Base-by-base conservation (phyloP, 192 early-diverging fungal genomes). In the Chytriomyces hyalinus region DNA sequence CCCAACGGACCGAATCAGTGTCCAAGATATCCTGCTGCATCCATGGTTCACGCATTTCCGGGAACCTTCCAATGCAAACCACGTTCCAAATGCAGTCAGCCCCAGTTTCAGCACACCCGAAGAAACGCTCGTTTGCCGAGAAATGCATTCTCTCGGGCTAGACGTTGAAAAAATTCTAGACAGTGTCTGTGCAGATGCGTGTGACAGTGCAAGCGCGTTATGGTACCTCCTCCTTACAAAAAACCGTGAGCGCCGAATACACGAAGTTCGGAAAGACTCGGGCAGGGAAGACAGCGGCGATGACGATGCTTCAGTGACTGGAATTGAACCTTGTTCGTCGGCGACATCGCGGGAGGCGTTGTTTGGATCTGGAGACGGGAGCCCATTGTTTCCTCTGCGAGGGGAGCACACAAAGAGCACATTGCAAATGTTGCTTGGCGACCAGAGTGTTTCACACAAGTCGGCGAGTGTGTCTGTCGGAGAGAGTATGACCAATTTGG, bases 161-260 rank as follows among this genome's bases (percentile, higher is more conserved):
- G 88, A 93, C 72, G 81, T 80, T 43, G 82, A 83, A 43, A 74
- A 78, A 4, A 85, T 93, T 26, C 49, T 85, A 60, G 84, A 82
- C 20, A 86, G 84, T 43, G 90, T 92, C 15, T 84, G 86, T 49
- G 76, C 81, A 1, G 85, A 89, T 50, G 81, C 85, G 7, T 91
- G 90, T 61, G 89, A 92, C 77, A 81, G 84, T 7, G 77, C 82
- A 62, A 85, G 85, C 69, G 91, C 89, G n/a, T 80, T 93, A 17
- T 93, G 92, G 92, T 88, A 90, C 70, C 77, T 93, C 51, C 78
- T 92, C 7, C 74, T 92, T 17, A 86, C 87, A 22, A 78, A 78
- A 65, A 73, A 75, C 22, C 64, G 69, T 4, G 63, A 65, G 22
- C 36, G 36, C 36, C 36, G 36, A 36, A 36, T 4, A 36, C 36